These are phyloP conservation scores for Meyerozyma smithsonii DNA, from an alignment of 1,139 yeast genomes.

Conservation along the genomic window DNA sequence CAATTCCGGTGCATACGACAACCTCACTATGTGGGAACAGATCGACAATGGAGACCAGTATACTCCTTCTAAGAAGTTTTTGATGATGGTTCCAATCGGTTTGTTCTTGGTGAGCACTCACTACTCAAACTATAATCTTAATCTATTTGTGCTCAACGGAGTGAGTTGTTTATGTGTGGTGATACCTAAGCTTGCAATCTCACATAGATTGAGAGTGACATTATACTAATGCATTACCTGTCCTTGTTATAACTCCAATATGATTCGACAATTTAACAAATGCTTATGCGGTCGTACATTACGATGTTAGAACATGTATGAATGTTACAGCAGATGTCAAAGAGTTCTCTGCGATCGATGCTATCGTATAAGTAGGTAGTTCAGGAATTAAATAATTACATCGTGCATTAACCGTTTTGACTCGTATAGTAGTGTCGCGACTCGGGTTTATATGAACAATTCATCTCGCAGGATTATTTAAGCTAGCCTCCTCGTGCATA, in stretches of 20 bases:
- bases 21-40: constrained; percentile 98
- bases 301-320: background rate
- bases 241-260: background rate
- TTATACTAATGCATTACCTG: constrained; percentile 21
- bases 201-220: constrained; percentile 74
- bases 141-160: constrained; percentile 74
- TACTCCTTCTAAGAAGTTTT: constrained; percentile 91
- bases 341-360: too few relatives aligned
- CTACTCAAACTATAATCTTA: constrained; percentile 79
- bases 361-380: background rate
- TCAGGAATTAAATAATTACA: background rate
- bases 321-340: background rate
- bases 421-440: background rate
- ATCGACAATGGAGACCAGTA: constrained; percentile 95
- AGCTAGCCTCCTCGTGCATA: background rate
- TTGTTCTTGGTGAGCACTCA: constrained; percentile 86
- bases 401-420: constrained; percentile 2
- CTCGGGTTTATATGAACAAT: background rate
- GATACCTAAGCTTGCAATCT: constrained; percentile 81
- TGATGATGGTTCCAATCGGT: constrained; percentile 85
- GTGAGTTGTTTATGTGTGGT: constrained; percentile 77
- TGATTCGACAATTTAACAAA: background rate
- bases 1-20: constrained; percentile 94
- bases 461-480: background rate
- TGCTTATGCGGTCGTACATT: background rate